Evolutionary conservation across 2,329 filamentous ascomycete genomes (phyloP).

Genomic region (Fusarium tricinctum): DNA sequence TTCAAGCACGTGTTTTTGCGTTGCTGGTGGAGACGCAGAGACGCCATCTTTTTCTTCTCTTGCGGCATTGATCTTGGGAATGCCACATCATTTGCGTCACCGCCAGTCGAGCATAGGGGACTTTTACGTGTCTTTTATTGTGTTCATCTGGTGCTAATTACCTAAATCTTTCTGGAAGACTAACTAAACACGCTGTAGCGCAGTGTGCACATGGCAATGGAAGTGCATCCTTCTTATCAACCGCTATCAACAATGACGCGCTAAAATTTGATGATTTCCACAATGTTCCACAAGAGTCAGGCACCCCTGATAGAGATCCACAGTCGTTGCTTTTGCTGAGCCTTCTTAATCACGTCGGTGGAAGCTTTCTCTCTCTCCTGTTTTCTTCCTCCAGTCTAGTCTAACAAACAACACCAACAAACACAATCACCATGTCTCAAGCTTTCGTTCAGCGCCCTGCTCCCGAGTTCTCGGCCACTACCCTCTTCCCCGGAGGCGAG

Average conservation of each 20-base stretch:
- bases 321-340: slow-evolving; percentile 32
- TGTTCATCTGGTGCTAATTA: slow-evolving; percentile 14
- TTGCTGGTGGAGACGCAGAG: not conserved
- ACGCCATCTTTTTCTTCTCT: no score
- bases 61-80: slow-evolving; percentile 10
- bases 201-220: not conserved
- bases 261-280: slow-evolving; percentile 42
- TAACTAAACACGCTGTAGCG: not conserved
- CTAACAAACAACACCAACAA: slow-evolving; percentile 4
- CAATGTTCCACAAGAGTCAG: slow-evolving; percentile 26
- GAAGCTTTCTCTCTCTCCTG: slow-evolving; percentile 2
- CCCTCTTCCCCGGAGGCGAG: slow-evolving; percentile 63
- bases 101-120: slow-evolving; percentile 4
- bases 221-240: not conserved
- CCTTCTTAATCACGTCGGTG: slow-evolving; percentile 4
- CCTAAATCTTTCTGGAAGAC: slow-evolving; percentile 6
- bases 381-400: not conserved
- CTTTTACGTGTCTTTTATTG: not conserved
- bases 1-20: slow-evolving; percentile 21
- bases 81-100: slow-evolving; percentile 27
- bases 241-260: slow-evolving; percentile 34
- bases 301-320: slow-evolving; percentile 37
- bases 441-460: slow-evolving; percentile 65
- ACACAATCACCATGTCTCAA: slow-evolving; percentile 56
- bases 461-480: slow-evolving; percentile 64